A percentile compares a stretch with the other conserved stretches of the same genome.
These are phyloP conservation scores for Fusarium clavum DNA, from an alignment of 2,329 filamentous ascomycete genomes.

Conservation along the genomic window DNA sequence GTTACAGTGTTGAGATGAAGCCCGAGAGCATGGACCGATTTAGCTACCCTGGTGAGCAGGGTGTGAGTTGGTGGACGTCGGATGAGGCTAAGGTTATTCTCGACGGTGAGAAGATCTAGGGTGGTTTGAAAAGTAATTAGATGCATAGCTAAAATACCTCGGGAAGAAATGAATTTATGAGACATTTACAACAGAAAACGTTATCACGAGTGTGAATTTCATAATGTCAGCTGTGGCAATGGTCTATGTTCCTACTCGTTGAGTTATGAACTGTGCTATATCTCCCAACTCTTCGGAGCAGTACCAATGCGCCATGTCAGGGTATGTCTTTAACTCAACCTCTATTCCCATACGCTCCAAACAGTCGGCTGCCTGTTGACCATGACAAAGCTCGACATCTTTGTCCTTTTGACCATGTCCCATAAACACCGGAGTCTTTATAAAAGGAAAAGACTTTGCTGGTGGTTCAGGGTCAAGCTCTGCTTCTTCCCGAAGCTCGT, in stretches of 20 bases:
- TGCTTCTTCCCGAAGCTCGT: conserved; percentile 46
- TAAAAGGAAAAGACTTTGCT: conserved; percentile 24
- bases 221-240: neutral
- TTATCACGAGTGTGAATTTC: neutral
- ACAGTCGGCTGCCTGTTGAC: conserved; percentile 49
- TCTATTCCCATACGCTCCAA: conserved; percentile 52
- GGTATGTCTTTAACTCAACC: conserved; percentile 54
- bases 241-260: neutral
- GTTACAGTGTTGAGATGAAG: conserved; percentile 96
- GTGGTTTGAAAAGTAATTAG: conserved; percentile 14
- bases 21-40: conserved; percentile 84
- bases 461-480: conserved; percentile 34
- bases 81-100: conserved; percentile 82
- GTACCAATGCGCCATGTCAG: conserved; percentile 59
- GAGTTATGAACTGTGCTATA: conserved; percentile 50
- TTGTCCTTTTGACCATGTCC: conserved; percentile 58
- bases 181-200: neutral
- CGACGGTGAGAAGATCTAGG: conserved; percentile 68
- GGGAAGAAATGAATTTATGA: conserved; percentile 37
- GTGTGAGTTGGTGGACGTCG: conserved; percentile 86
- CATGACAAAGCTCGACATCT: conserved; percentile 54
- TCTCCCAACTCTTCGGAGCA: conserved; percentile 55
- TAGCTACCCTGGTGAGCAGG: conserved; percentile 79
- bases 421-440: conserved; percentile 57
- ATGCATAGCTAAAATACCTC: conserved; percentile 18